These are phyloP conservation scores for Diplosphaera chodatii DNA, from an alignment of 139 green algal species.

Conservation along the genomic window DNA sequence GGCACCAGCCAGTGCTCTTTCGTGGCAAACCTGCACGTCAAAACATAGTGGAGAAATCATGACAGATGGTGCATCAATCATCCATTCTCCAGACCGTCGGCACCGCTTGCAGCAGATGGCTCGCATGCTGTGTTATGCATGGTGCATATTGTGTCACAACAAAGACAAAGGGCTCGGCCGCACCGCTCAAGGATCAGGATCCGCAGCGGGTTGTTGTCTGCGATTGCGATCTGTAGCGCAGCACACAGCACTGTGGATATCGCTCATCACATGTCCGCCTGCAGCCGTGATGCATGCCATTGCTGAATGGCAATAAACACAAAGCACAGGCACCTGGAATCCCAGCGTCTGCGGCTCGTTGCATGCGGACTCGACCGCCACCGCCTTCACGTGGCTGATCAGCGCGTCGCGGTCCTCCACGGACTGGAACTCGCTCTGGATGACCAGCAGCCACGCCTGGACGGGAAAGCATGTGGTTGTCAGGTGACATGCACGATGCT, in stretches of 20 bases:
- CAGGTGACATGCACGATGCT: too few species aligned
- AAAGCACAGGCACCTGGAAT: constrained; percentile 8
- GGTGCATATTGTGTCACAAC: too few species aligned
- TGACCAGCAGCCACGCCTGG: constrained; percentile 10
- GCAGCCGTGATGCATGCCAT: too few species aligned
- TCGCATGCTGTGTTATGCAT: neutral
- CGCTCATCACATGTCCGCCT: too few species aligned
- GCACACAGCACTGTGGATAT: neutral
- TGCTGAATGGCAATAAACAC: too few species aligned
- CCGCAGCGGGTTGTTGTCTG: constrained; percentile 17
- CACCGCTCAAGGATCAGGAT: constrained; percentile 19
- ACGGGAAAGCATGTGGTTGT: too few species aligned
- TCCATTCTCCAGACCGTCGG: too few species aligned
- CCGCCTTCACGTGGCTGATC: constrained; percentile 6
- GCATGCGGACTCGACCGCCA: constrained; percentile 11
- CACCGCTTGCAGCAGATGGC: too few species aligned
- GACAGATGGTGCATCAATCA: too few species aligned
- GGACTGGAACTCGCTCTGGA: constrained; percentile 4
- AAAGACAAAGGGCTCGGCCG: too few species aligned
- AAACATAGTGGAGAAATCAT: too few species aligned
- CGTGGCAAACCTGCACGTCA: neutral
- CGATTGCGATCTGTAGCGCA: neutral
- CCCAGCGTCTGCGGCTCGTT: constrained; percentile 19
- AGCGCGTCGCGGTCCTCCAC: constrained; percentile 7
- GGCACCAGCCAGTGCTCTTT: neutral